Base-by-base conservation (phyloP, 768 basidiomycete species). In the Cystobasidium ongulense region DNA sequence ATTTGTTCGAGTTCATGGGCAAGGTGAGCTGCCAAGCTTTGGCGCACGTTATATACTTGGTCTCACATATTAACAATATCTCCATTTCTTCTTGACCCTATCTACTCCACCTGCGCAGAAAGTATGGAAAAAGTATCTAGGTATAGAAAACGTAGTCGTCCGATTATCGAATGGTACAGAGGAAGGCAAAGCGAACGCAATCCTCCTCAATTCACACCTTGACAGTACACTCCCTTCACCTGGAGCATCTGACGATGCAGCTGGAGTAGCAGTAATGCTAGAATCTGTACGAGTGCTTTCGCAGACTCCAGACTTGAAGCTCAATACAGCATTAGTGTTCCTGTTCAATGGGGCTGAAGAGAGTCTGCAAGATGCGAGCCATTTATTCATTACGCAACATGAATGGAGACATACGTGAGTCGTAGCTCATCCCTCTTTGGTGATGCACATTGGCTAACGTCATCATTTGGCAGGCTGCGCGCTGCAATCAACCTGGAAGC, bases 281-380 rank as follows among this genome's bases (percentile, higher is more conserved):
- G 95, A 97, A 73, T 86, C 88, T 63, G 87, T 91, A 62, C 82
- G 95, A 0, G 92, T 95, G 0, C 82, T 89, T 5, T 82, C 83
- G 1, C 81, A 86, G 43, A 88, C 88, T 0, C 85, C 87, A 1
- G 84, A 84, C 10, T 88, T 89, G 87, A 84, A 86, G 10, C 91
- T 92, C 0, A 86, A 85, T 39, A 86, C 91, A 78, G 85, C 91
- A 8, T 85, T 91, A 75, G 85, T 98, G 27, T 92, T 98, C 80
- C 81, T 98, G 75, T 96, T 95, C 83, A 97, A 97, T 77, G 86
- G 95, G 75, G 95, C 89, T 13, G 94, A 98, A 81, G 94, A 98
- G 80, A 91, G 89, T 0, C 82, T 98, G 35, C 95, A 97, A 81
- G 95, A 97, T 79, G 93, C 89, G 0, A 93, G 91, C 0, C 94